Conservation (phyloP, 495 filamentous ascomycete genomes). For the Penicillium coprophilum region DNA sequence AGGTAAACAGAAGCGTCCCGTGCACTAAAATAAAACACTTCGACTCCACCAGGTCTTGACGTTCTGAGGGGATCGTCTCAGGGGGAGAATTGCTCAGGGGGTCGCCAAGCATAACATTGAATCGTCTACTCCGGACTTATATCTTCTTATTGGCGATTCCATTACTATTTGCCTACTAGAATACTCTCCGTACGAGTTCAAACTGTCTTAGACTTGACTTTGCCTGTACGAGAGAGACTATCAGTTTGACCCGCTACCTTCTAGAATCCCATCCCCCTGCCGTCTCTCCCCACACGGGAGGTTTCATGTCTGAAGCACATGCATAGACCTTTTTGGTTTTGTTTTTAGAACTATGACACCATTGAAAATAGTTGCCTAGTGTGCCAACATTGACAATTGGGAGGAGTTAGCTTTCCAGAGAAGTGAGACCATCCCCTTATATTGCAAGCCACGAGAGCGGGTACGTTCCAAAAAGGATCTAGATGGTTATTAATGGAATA, state of each 20-base stretch:
- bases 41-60: constrained; percentile 4
- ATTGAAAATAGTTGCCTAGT: neutral
- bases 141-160: constrained; percentile 5
- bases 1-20: constrained; percentile 21
- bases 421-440: constrained; percentile 1
- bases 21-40: constrained; percentile 19
- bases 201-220: no score
- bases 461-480: neutral
- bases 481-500: neutral
- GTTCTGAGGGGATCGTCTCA: constrained; percentile 13
- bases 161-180: no score
- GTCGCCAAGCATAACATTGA: constrained; percentile 17
- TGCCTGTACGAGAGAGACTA: no score
- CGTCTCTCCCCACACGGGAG: constrained; percentile 19
- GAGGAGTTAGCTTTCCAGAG: neutral
- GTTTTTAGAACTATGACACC: neutral
- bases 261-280: constrained; percentile 14
- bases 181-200: no score
- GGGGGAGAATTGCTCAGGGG: constrained; percentile 16
- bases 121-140: constrained; percentile 3
- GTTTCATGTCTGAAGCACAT: constrained; percentile 10
- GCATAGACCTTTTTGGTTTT: neutral
- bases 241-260: constrained; percentile 10
- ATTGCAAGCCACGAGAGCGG: constrained; percentile 3
- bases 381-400: neutral